Base-by-base conservation (phyloP, 2,329 filamentous ascomycete species). In the Metarhizium humberi region DNA sequence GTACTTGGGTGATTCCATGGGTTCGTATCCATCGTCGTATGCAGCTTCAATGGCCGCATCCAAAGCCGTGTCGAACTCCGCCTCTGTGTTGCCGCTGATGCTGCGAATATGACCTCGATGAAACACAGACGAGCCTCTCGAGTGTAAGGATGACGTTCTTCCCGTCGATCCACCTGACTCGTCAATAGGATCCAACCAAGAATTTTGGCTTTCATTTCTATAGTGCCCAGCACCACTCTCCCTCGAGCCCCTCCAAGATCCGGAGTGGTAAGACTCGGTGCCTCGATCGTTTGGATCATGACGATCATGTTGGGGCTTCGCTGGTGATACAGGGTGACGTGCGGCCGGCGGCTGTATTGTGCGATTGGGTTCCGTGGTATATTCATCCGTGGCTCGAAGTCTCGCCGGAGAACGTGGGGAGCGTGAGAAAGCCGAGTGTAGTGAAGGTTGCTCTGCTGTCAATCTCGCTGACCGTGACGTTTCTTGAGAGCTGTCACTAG, bases 1-100 rank as follows among this genome's bases (percentile, higher is more conserved):
- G n/a, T 66, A 61, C n/a, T 76, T 71, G 29, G 75, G 73, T 6
- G 77, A 70, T 18, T 78, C 77, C 68, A 81, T 83, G 4, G 88
- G 88, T 66, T 96, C 91, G 59, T 90, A 88, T 0, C 89, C 89
- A 59, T 96, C 91, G 67, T 96, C 88, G 68, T 97, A 99, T 5
- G 92, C 94, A 52, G 92, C 92, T 70, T 97, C 94, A 8, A 97
- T 92, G 14, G 94, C 94, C 29, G 92, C 92, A 72, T 97, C 92
- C 47, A 97, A 78, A 4, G 94, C 94, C 8, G 90, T 91, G 70
- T 96, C 92, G 61, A 97, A 96, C 66, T 96, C 92, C 6, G 89
- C 87, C 67, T 95, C 90, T 0, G 90, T 94, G 34, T 80, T 84
- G 48, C 84, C 85, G 60, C 88, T 92, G 3, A 78, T 67, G 40